These are phyloP conservation scores for Asterionellopsis glacialis DNA, from an alignment of 108 stramenopile species.

Conservation along the genomic window DNA sequence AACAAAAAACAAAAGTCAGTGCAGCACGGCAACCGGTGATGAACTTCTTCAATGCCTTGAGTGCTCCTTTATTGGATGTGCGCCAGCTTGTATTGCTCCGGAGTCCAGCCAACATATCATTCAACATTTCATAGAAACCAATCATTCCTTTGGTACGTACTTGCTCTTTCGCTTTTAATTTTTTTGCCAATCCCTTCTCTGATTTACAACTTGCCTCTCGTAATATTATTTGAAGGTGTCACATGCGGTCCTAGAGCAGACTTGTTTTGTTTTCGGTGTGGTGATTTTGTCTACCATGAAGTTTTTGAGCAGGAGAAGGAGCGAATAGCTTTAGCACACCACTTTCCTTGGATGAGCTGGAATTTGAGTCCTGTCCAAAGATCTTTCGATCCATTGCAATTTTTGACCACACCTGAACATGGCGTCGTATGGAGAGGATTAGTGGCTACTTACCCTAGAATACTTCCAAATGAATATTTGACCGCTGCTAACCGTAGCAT, in stretches of 20 bases:
- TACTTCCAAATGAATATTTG: slow-evolving; percentile 53
- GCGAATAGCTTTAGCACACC: slow-evolving; percentile 44
- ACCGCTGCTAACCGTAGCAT: slow-evolving; percentile 36
- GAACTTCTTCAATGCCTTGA: slow-evolving; percentile 73
- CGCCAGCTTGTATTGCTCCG: slow-evolving; percentile 26
- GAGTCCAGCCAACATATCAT: slow-evolving; percentile 42
- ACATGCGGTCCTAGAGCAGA: slow-evolving; percentile 57
- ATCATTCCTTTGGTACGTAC: slow-evolving; percentile 60
- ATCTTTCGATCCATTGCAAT: slow-evolving; percentile 68
- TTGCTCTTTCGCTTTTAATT: neutral
- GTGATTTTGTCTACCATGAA: slow-evolving; percentile 63
- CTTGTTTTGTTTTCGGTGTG: slow-evolving; percentile 69
- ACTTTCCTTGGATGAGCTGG: slow-evolving; percentile 57
- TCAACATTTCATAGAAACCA: slow-evolving; percentile 53
- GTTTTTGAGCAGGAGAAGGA: slow-evolving; percentile 72
- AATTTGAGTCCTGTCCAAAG: slow-evolving; percentile 46
- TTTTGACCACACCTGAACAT: slow-evolving; percentile 49
- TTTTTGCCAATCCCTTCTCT: neutral
- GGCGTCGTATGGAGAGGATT: slow-evolving; percentile 75
- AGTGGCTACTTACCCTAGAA: slow-evolving; percentile 59
- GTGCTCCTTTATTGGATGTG: slow-evolving; percentile 57
- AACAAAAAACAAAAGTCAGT: neutral
- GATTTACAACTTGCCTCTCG: neutral
- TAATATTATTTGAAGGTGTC: slow-evolving; percentile 26
- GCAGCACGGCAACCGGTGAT: slow-evolving; percentile 32